phyloP scores from a whole-genome alignment of 1,284 basidiomycete genomes.

The Apiotrichum porosum region DNA sequence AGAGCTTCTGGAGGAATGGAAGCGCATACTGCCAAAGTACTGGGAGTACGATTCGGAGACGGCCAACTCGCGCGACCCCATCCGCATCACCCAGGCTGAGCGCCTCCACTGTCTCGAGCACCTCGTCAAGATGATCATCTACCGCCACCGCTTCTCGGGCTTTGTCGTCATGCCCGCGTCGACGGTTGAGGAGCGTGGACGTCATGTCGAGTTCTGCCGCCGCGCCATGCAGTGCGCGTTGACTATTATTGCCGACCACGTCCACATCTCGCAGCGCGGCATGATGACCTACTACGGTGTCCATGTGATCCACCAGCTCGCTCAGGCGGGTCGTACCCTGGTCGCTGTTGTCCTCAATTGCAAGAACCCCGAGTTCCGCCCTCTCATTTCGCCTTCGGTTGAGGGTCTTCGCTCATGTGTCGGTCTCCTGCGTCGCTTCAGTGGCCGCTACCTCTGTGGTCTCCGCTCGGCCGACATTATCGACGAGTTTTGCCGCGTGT shows the following conservation, averaged over 20 bases:
- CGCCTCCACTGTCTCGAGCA: conserved; percentile 77
- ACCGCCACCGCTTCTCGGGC: conserved; percentile 50
- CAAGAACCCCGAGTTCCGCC: conserved; percentile 52
- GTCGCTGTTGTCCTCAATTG: conserved; percentile 73
- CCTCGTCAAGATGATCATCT: conserved; percentile 64
- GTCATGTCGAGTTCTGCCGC: conserved; percentile 46
- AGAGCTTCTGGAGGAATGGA: conserved; percentile 69
- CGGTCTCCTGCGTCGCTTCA: conserved; percentile 59
- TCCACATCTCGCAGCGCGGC: conserved; percentile 68
- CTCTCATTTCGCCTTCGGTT: conserved; percentile 69
- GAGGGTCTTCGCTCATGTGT: conserved; percentile 80
- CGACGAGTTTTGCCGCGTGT: conserved; percentile 88
- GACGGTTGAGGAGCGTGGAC: conserved; percentile 43
- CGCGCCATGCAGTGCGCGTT: conserved; percentile 59
- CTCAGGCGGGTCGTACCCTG: conserved; percentile 82
- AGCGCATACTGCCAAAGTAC: conserved; percentile 62
- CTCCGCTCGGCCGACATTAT: conserved; percentile 80
- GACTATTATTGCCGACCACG: conserved; percentile 68
- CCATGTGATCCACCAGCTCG: conserved; percentile 86
- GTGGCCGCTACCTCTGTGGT: conserved; percentile 61
- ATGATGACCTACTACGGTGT: conserved; percentile 92
- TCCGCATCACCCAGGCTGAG: conserved; percentile 79
- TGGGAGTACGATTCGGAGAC: conserved; percentile 77
- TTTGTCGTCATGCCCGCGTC: conserved; percentile 48
- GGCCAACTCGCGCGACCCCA: conserved; percentile 74